Conservation (phyloP, 2,329 filamentous ascomycete genomes). For the Orbilia ellipsospora region DNA sequence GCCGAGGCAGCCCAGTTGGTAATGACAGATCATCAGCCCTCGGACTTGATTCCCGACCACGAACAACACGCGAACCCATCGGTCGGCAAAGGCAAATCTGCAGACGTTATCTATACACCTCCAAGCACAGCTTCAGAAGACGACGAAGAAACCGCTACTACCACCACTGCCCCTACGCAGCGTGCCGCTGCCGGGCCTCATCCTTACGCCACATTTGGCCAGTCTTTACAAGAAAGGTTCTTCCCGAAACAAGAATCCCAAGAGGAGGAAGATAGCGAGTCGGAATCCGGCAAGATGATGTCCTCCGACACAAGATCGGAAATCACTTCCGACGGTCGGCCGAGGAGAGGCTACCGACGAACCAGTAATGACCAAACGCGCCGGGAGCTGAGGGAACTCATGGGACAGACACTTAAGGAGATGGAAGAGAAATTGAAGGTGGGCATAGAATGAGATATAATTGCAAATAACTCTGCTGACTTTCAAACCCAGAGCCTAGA, state of each 20-base stretch:
- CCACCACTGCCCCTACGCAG: slow-evolving; percentile 27
- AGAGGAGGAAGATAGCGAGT: slow-evolving; percentile 46
- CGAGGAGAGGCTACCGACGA: slow-evolving; percentile 46
- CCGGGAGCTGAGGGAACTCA: slow-evolving; percentile 45
- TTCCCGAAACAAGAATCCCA: slow-evolving; percentile 28
- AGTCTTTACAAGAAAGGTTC: slow-evolving; percentile 45
- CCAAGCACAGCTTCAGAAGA: slow-evolving; percentile 54
- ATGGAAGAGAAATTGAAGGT: slow-evolving; percentile 48
- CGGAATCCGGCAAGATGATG: slow-evolving; percentile 43
- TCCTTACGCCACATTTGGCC: slow-evolving; percentile 45
- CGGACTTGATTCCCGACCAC: slow-evolving; percentile 37
- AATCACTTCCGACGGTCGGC: slow-evolving; percentile 43
- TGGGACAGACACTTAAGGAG: slow-evolving; percentile 52
- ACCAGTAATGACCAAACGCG: slow-evolving; percentile 53
- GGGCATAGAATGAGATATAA: neutral
- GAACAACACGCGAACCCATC: slow-evolving; percentile 49
- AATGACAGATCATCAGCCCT: slow-evolving; percentile 51
- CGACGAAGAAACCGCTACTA: slow-evolving; percentile 40
- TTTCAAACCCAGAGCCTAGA: slow-evolving; percentile 31
- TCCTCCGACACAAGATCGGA: slow-evolving; percentile 52
- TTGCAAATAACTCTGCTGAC: too few relatives aligned
- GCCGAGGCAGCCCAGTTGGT: slow-evolving; percentile 36
- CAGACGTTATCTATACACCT: slow-evolving; percentile 52
- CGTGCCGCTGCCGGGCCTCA: slow-evolving; percentile 21
- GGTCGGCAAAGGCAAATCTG: slow-evolving; percentile 41